phyloP scores from a whole-genome alignment of 108 stramenopile species.

The Hondaea fermentalgiana region DNA sequence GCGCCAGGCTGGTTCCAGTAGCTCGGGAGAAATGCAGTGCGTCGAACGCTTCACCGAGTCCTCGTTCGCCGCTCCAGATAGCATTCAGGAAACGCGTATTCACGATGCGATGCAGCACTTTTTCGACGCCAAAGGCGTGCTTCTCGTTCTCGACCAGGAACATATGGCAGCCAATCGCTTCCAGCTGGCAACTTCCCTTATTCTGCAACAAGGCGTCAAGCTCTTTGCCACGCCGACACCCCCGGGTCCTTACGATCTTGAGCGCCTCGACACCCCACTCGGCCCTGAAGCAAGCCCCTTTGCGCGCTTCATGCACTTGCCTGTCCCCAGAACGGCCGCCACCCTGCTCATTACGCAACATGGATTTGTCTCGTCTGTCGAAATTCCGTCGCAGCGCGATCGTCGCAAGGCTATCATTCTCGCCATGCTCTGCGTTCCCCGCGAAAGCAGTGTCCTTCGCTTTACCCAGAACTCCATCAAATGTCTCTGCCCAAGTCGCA shows the following conservation, averaged over 20 bases:
- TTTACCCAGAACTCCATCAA: not conserved
- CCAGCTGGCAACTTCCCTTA: not conserved
- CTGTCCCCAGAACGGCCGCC: not conserved
- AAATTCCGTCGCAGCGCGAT: not conserved
- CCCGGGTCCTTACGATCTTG: not conserved
- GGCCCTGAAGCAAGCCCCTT: not conserved
- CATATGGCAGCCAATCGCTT: not conserved
- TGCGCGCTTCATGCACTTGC: not conserved
- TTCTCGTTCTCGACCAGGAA: constrained; percentile 2
- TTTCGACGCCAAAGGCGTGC: not conserved
- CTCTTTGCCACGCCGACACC: not conserved
- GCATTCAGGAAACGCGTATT: not conserved
- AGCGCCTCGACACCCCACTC: not conserved
- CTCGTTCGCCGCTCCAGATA: not conserved
- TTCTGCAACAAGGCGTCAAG: not conserved
- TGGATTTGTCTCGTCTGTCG: not conserved
- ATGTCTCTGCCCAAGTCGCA: not conserved
- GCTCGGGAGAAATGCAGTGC: not conserved
- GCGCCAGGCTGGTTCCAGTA: not conserved
- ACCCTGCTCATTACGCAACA: not conserved
- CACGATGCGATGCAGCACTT: constrained; percentile 7
- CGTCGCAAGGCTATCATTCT: not conserved
- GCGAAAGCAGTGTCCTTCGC: not conserved
- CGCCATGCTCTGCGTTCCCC: not conserved
- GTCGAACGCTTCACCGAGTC: not conserved